phyloP scores from a whole-genome alignment of 2,329 filamentous ascomycete genomes.

The Alternaria sp. region DNA sequence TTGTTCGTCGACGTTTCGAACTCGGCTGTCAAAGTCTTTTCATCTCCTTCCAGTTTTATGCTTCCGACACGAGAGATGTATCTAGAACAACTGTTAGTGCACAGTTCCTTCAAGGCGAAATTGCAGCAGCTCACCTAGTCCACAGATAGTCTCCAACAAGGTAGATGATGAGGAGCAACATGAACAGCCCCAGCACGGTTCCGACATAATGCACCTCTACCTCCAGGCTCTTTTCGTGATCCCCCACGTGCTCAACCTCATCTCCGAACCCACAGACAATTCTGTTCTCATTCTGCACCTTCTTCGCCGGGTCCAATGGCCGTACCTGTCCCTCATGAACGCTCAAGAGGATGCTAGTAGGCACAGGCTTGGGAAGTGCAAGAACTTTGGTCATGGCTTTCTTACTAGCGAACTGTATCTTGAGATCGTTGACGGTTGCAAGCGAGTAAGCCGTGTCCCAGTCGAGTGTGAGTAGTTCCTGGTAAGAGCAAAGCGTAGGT shows the following conservation, averaged over 20 bases:
- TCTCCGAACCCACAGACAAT: constrained; percentile 37
- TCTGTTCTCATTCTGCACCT: constrained; percentile 27
- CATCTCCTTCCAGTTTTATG: constrained; percentile 35
- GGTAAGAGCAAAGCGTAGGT: constrained; percentile 32
- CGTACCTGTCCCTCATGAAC: constrained; percentile 22
- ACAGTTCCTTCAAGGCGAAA: not conserved
- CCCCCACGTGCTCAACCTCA: constrained; percentile 29
- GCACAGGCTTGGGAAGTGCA: constrained; percentile 25
- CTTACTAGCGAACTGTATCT: constrained; percentile 36
- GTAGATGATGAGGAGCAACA: constrained; percentile 28
- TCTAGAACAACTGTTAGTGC: constrained; percentile 18
- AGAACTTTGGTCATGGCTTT: constrained; percentile 33
- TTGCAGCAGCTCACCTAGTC: constrained; percentile 25
- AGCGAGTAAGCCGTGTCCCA: constrained; percentile 36
- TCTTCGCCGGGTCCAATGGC: constrained; percentile 11
- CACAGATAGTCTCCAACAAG: constrained; percentile 30
- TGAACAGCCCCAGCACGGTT: constrained; percentile 29
- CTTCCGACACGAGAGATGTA: constrained; percentile 15
- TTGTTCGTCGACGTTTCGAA: not conserved
- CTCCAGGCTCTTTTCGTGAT: constrained; percentile 2
- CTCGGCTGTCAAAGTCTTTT: constrained; percentile 30
- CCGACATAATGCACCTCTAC: constrained; percentile 27
- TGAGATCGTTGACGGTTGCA: constrained; percentile 32
- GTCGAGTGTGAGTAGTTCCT: constrained; percentile 31
- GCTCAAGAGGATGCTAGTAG: constrained; percentile 27